Evolutionary conservation across 108 stramenopile genomes (phyloP), one percentile per base, ranked within the genome.

Genomic region (Bacterosira constricta): DNA sequence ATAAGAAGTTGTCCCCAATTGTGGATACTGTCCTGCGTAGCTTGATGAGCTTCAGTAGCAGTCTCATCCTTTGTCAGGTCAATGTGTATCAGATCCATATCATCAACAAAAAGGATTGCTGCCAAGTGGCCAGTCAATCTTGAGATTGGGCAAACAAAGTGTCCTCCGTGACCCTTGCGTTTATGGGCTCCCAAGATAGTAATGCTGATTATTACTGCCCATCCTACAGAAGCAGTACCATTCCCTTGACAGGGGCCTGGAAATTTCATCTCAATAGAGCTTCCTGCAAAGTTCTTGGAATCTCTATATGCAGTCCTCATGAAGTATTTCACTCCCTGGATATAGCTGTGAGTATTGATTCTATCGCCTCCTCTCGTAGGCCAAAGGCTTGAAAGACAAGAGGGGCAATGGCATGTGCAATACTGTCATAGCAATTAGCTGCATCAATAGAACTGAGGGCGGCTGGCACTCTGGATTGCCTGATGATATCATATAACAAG

Each of bases 361-460:
- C n/a, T n/a, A n/a, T n/a, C n/a, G n/a, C n/a, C n/a, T n/a, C n/a
- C n/a, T n/a, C n/a, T n/a, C n/a, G n/a, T n/a, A n/a, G n/a, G n/a
- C n/a, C n/a, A n/a, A n/a, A n/a, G 47, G 47, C 47, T 49, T 49
- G 47, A 20, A 49, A 49, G 47, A 50, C 20, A 13, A 50, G 17
- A 6, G 49, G 20, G 6, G 49, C 49, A 20, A 50, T 50, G 7
- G 57, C 7, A 35, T 58, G 44, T 7, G 44, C 44, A 2, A 45
- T 45, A 3, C 44, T 45, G 8, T 7, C 8, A 18, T 45, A 45
- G 57, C 57, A 58, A 18, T 58, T 58, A 4, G 30, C 57, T 12
- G 57, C 57, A 35, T 58, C 56, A n/a, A 49, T 20, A 20, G 47
- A 49, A 20, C 47, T 49, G 47, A 49, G n/a, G 6, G 47, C 47